phyloP scores from a whole-genome alignment of 768 basidiomycete species.

The Auriscalpium orientale region DNA sequence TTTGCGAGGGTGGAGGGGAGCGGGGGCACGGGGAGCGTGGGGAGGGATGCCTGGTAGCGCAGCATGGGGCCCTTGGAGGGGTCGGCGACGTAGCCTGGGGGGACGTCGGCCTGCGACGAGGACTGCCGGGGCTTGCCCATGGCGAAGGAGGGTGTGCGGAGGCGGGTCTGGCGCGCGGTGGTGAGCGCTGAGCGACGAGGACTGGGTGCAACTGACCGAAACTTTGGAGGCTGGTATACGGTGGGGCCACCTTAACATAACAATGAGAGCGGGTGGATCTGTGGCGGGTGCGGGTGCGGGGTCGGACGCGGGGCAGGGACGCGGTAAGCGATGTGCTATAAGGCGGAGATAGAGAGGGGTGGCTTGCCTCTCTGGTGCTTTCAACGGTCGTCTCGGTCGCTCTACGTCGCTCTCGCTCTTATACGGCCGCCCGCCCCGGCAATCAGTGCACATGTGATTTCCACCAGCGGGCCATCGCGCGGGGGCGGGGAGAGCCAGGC shows the following conservation, averaged over 20 bases:
- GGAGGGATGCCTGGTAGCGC: constrained; percentile 64
- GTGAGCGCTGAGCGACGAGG: neutral
- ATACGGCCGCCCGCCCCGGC: no score
- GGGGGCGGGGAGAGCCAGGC: no score
- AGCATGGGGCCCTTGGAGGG: constrained; percentile 60
- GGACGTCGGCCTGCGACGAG: constrained; percentile 10
- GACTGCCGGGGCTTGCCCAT: neutral
- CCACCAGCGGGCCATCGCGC: no score
- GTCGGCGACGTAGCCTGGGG: constrained; percentile 46
- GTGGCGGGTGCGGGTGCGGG: no score
- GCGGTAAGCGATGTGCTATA: no score
- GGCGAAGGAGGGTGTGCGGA: neutral
- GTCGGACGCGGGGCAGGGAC: no score
- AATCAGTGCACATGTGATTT: no score
- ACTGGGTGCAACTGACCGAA: neutral
- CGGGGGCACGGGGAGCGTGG: constrained; percentile 76
- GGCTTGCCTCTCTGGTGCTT: no score
- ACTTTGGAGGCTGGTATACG: neutral
- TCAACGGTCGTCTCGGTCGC: no score
- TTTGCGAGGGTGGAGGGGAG: constrained; percentile 77
- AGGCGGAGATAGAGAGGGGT: no score
- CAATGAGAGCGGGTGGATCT: neutral
- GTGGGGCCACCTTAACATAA: neutral
- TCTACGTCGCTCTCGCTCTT: no score
- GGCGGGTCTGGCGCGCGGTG: neutral